phyloP scores from a whole-genome alignment of 179 eudicot species.

The Patellifolia procumbens region DNA sequence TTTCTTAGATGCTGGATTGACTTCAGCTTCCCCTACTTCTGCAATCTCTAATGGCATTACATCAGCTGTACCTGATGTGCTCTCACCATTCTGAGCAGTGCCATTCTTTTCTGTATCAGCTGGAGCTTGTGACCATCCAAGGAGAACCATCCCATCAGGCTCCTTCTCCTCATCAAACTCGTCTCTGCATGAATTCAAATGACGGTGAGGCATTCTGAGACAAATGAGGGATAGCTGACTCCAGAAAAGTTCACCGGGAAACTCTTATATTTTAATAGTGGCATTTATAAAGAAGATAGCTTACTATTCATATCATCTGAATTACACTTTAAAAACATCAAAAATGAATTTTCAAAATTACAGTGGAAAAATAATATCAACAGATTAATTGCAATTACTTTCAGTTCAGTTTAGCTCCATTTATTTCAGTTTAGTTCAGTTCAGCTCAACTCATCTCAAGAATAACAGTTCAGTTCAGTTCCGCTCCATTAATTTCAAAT shows the following conservation, averaged over 20 bases:
- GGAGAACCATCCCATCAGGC: conserved; percentile 94
- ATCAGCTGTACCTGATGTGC: conserved; percentile 44
- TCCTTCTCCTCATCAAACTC: conserved; percentile 95
- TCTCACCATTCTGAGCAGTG: conserved; percentile 55
- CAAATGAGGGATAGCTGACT: background rate
- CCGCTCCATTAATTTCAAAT: no score
- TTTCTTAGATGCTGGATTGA: conserved; percentile 49
- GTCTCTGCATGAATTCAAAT: conserved; percentile 52
- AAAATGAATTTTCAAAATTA: no score
- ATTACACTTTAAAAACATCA: background rate
- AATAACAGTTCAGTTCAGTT: no score
- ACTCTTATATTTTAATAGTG: background rate
- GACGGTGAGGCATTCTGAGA: background rate
- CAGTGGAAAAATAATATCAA: background rate
- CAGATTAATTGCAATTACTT: no score
- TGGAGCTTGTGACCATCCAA: conserved; percentile 74
- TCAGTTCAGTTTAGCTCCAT: no score
- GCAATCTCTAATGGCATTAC: conserved; percentile 34
- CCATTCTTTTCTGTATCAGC: conserved; percentile 43
- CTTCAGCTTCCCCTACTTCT: conserved; percentile 38
- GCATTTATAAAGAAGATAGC: background rate
- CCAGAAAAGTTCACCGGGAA: background rate
- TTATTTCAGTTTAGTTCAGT: no score
- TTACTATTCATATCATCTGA: background rate
- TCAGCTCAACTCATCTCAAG: no score